A percentile compares a stretch with the other conserved stretches of the same genome.
Evolutionary conservation across 768 basidiomycete genomes (phyloP).

Genomic region (Hygrocybe coccinea): DNA sequence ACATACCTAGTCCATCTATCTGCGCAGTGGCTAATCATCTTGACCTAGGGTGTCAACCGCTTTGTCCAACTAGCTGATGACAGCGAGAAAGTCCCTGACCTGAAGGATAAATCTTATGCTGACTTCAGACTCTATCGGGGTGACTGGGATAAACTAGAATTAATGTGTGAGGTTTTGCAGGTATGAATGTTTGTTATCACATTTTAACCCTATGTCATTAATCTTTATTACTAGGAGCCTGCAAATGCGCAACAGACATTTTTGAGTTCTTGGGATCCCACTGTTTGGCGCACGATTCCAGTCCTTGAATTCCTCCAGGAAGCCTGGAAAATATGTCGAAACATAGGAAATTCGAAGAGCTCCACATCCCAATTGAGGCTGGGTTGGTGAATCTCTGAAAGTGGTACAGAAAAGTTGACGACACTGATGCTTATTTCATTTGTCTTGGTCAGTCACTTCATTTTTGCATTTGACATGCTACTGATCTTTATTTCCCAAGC

Average conservation of each 20-base stretch:
- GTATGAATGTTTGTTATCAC: not conserved
- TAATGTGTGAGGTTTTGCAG: slow-evolving; percentile 15
- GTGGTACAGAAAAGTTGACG: slow-evolving; percentile 7
- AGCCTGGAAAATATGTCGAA: slow-evolving; percentile 12
- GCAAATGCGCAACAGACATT: slow-evolving; percentile 15
- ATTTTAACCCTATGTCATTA: slow-evolving; percentile 12
- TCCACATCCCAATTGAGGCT: slow-evolving; percentile 6
- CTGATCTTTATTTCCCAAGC: slow-evolving; percentile 1
- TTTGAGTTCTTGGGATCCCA: slow-evolving; percentile 10
- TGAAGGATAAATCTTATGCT: slow-evolving; percentile 11
- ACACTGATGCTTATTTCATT: slow-evolving; percentile 14
- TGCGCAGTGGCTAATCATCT: not conserved
- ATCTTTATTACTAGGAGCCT: slow-evolving; percentile 13
- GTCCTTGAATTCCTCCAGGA: slow-evolving; percentile 16
- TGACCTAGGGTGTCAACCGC: slow-evolving; percentile 8
- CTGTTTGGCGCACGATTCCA: slow-evolving; percentile 17
- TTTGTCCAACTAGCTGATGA: slow-evolving; percentile 16
- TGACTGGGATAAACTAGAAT: slow-evolving; percentile 12
- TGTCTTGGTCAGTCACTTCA: slow-evolving; percentile 7
- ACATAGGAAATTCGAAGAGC: slow-evolving; percentile 7
- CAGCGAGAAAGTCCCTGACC: slow-evolving; percentile 13
- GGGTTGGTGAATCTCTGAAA: slow-evolving; percentile 8
- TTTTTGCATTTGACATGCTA: not conserved
- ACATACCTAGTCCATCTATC: not conserved
- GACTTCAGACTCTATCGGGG: slow-evolving; percentile 10